phyloP scores from a whole-genome alignment of 352 stramenopile species.

The Globisporangium orthogonon region DNA sequence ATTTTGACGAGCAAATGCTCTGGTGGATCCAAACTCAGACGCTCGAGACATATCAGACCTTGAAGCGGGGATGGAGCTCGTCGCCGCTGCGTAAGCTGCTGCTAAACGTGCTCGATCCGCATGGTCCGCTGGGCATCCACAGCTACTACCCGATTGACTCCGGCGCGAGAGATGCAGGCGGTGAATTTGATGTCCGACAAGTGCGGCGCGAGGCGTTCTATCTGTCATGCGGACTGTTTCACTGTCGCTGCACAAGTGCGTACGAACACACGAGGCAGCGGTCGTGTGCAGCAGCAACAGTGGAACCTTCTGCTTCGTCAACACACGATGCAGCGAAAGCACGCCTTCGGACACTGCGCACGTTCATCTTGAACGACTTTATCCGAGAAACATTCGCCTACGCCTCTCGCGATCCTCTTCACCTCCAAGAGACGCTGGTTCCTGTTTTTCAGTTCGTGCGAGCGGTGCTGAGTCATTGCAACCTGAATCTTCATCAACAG shows the following conservation, averaged over 20 bases:
- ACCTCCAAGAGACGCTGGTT: constrained; percentile 56
- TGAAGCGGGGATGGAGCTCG: constrained; percentile 41
- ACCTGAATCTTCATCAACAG: constrained; percentile 24
- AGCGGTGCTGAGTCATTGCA: constrained; percentile 58
- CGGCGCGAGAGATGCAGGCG: background rate
- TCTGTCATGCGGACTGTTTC: constrained; percentile 61
- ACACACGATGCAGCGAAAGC: constrained; percentile 2
- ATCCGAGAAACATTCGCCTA: constrained; percentile 40
- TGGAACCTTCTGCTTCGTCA: background rate
- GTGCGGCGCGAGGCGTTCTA: constrained; percentile 79
- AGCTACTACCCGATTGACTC: constrained; percentile 70
- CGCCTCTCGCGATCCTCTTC: constrained; percentile 14
- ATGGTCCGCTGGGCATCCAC: constrained; percentile 72
- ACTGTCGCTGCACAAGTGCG: constrained; percentile 50
- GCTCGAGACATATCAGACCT: constrained; percentile 71
- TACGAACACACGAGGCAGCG: constrained; percentile 44
- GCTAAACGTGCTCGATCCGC: constrained; percentile 71
- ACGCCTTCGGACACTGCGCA: constrained; percentile 33
- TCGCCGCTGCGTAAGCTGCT: constrained; percentile 68
- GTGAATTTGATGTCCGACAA: constrained; percentile 30
- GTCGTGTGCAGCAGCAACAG: background rate
- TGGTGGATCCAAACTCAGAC: constrained; percentile 32
- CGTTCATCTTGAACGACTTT: constrained; percentile 57
- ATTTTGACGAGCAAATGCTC: background rate
- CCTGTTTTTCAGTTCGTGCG: constrained; percentile 63